Conservation (phyloP, 2,329 filamentous ascomycete species). For the Lasiodiplodia sp. region DNA sequence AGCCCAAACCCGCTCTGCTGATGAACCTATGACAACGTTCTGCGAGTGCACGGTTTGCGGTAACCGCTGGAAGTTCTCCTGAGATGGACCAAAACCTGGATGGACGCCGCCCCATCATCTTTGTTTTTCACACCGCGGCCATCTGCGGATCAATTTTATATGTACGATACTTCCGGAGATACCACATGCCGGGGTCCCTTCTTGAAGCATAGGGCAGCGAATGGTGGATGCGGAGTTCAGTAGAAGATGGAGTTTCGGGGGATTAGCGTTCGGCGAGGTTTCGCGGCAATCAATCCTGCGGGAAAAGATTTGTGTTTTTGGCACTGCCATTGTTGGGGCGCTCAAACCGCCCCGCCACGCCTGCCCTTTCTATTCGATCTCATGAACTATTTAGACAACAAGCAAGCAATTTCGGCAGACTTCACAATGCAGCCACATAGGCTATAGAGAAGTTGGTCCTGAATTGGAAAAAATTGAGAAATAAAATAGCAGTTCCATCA, state of each 20-base stretch:
- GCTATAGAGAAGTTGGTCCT: neutral
- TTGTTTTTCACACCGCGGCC: neutral
- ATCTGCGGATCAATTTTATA: conserved; percentile 11
- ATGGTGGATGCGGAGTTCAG: conserved; percentile 21
- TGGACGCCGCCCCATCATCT: neutral
- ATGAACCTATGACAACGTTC: conserved; percentile 78
- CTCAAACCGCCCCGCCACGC: neutral
- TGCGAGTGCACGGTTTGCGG: conserved; percentile 62
- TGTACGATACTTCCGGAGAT: conserved; percentile 22
- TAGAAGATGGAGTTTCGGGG: conserved; percentile 24
- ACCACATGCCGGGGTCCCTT: neutral
- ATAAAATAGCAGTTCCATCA: neutral
- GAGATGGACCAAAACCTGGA: conserved; percentile 27
- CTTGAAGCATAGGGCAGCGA: conserved; percentile 20
- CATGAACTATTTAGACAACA: neutral
- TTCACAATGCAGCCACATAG: neutral
- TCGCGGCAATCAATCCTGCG: neutral
- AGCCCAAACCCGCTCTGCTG: conserved; percentile 92
- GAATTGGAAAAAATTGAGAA: neutral
- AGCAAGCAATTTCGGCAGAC: neutral
- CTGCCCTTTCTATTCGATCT: conserved; percentile 2
- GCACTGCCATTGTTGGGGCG: neutral
- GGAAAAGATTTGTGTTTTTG: neutral
- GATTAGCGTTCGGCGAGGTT: neutral
- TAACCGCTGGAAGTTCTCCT: conserved; percentile 59